Evolutionary conservation across 257 asterid genomes (phyloP).

Genomic region (Hygrophila difformis): DNA sequence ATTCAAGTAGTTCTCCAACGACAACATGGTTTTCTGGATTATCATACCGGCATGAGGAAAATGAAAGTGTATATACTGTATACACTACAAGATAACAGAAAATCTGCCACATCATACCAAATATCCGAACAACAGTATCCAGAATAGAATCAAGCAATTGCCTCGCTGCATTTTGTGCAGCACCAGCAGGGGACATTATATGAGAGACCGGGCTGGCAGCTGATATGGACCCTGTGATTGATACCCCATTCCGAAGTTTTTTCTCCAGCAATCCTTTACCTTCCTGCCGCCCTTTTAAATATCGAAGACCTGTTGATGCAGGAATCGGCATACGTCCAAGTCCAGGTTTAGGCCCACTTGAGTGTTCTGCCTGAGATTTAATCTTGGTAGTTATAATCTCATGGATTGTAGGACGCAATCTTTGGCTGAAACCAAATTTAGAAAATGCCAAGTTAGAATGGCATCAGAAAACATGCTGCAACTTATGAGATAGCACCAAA

Average conservation of each 20-base stretch:
- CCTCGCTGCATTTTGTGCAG: slow-evolving; percentile 79
- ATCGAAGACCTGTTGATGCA: slow-evolving; percentile 54
- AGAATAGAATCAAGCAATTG: slow-evolving; percentile 83
- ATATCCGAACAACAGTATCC: slow-evolving; percentile 71
- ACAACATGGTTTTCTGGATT: slow-evolving; percentile 91
- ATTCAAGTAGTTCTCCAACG: slow-evolving; percentile 94
- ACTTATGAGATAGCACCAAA: too few species aligned
- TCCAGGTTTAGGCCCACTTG: slow-evolving; percentile 46
- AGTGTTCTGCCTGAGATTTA: slow-evolving; percentile 66
- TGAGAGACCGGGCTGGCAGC: slow-evolving; percentile 91
- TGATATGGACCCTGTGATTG: slow-evolving; percentile 47
- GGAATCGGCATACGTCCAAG: slow-evolving; percentile 48
- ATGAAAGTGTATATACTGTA: slow-evolving; percentile 13
- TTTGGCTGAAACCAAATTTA: slow-evolving; percentile 43
- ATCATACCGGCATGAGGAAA: slow-evolving; percentile 15
- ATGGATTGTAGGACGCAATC: slow-evolving; percentile 86
- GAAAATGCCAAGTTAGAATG: background rate
- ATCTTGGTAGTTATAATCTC: slow-evolving; percentile 78
- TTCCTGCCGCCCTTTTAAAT: slow-evolving; percentile 63
- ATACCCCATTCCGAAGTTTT: slow-evolving; percentile 70
- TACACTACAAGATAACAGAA: slow-evolving; percentile 10
- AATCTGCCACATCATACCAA: slow-evolving; percentile 47
- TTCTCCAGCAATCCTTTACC: slow-evolving; percentile 55
- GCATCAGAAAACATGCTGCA: background rate
- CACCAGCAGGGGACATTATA: slow-evolving; percentile 88